Evolutionary conservation across 176 grass and related monocot genomes (phyloP), one percentile per base, ranked within the genome.

Genomic region (Carex parvula): DNA sequence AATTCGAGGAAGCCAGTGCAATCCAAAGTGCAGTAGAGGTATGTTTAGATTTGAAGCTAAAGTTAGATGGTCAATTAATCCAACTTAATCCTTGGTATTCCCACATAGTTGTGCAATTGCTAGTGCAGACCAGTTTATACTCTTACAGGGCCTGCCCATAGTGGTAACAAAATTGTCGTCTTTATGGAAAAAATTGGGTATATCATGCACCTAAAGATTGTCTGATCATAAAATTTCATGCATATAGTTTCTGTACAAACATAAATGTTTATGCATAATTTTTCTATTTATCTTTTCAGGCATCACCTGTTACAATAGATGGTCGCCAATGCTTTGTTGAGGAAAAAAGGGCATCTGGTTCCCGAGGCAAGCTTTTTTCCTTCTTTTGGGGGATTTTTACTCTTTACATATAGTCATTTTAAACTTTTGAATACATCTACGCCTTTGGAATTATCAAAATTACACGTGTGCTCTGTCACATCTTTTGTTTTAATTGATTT

Each of bases 21-120:
- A 93, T 94, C 67, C 93, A 96, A 91, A 89, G 81, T 58, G 97
- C 97, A 82, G 87, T 91, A 50, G 91, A 82, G 97, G 97, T 99
- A 89, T 35, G 81, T 75, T 71, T 77, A 17, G 59, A 41, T 80
- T 68, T 6, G 54, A 57, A 42, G 46, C 46, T 11, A 3, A 50
- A 50, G 46, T 50, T 50, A 50, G 46, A 81, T 3, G 37, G 73
- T 78, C 22, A 78, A 18, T 57, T 55, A 16, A 35, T 55, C 52
- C 50, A 57, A 55, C 10, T 78, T 56, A 78, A 26, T 52, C 57
- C 24, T 52, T 7, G 8, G 24, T 78, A 78, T 21, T 58, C 53
- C 18, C 35, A 6, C 35, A 68, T 83, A 55, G 44, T 83, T 21
- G 17, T 54, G 39, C 37, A 22, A 52, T 24, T 83, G 42, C 57